Evolutionary conservation across 306 rosid species (phyloP).

Genomic region (Cucurbita ficifolia): DNA sequence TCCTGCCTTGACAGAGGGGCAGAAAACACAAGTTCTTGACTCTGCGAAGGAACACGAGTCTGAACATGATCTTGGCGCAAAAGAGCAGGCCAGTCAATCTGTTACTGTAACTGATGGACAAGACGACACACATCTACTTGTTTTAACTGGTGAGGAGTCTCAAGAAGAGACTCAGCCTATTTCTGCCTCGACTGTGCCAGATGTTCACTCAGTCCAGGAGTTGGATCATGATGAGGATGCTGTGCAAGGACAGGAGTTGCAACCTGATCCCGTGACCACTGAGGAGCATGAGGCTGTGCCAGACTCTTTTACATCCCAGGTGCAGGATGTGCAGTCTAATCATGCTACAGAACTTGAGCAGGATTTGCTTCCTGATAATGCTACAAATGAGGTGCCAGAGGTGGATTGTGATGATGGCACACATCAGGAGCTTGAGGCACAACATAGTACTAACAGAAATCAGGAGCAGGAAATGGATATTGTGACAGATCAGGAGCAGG

Average conservation of each 20-base stretch:
- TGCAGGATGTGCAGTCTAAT: not conserved
- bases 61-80: not conserved
- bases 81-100: not conserved
- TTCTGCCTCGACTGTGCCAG: not conserved
- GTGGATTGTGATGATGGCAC: not conserved
- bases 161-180: not conserved
- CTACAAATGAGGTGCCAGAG: not conserved
- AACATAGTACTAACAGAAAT: not conserved
- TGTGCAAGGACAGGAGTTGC: not conserved
- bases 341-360: not conserved
- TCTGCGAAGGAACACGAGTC: not conserved
- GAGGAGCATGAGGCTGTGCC: slow-evolving; percentile 7
- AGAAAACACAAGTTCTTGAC: not conserved
- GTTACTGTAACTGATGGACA: not conserved
- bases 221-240: not conserved
- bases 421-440: not conserved
- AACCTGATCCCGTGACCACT: not conserved
- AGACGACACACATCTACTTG: not conserved
- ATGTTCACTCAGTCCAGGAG: not conserved
- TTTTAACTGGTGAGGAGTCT: not conserved
- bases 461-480: not conserved
- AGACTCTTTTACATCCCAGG: not conserved
- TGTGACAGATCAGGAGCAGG: not conserved
- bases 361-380: not conserved
- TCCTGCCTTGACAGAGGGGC: not conserved